Base-by-base conservation (phyloP, 345 rosid genomes). In the Eucalyptus curtisii region DNA sequence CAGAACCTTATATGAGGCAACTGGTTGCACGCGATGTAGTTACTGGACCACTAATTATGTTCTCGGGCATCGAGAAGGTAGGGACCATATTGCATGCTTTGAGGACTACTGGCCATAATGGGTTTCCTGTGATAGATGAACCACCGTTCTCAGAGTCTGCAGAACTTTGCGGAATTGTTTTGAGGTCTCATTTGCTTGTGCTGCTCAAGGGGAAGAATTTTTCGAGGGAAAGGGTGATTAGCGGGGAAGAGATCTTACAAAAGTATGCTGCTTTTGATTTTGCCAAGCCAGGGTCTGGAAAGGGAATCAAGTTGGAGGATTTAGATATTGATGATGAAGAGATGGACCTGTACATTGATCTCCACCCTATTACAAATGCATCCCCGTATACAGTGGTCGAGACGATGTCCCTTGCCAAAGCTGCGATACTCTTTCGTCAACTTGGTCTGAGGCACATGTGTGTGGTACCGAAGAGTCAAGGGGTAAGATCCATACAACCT, bases 351-450 rank as follows among this genome's bases (percentile, higher is more conserved):
- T 93, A 92, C 76, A 86, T 94, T 49, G 96, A 94, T 89, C 96
- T 94, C 80, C 95, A 95, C 88, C 97, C 96, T 9, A 89, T 94
- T 66, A 91, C 94, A 2, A 95, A 95, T 88, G 85, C 97, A 16
- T 94, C 96, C 13, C 94, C 97, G 7, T 94, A 94, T 91, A 94
- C 95, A 1, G 96, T 95, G 14, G 94, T 94, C 24, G 97, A 95
- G 91, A 94, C 95, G 25, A 94, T 94, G 97, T 95, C 96, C 27
- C 93, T 95, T 48, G 95, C 96, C 80, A 95, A 95, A 86, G 97
- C 95, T 27, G 95, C 94, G 5, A 89, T 94, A 87, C 95, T 94
- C 88, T 94, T 95, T 59, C 95, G 95, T 7, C 90, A 94, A 86
- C 92, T 94, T 50, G 97, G 95, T 76, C 94, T 95, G 30, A 82